Conservation (phyloP, 1,284 basidiomycete genomes). For the Peniophora sp. region DNA sequence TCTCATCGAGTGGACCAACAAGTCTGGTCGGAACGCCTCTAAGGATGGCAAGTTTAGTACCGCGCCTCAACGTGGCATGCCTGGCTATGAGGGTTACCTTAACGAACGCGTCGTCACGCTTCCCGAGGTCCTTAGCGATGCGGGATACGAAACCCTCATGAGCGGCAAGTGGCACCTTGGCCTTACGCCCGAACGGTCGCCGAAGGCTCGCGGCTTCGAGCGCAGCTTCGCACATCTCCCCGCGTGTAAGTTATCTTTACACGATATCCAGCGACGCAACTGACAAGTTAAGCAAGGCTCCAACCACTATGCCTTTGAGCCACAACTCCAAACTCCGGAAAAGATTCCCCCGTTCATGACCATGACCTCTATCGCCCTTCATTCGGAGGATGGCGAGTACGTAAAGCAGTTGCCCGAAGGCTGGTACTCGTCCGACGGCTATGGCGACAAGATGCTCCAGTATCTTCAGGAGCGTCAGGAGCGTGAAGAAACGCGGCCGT, state of each 20-base stretch:
- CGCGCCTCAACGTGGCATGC: not conserved
- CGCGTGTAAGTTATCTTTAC: conserved; percentile 5
- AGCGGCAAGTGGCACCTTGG: conserved; percentile 19
- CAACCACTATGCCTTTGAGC: conserved; percentile 18
- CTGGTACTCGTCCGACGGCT: conserved; percentile 14
- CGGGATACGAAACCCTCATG: conserved; percentile 15
- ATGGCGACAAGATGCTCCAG: conserved; percentile 13
- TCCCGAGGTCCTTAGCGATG: conserved; percentile 13
- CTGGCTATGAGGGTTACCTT: conserved; percentile 10
- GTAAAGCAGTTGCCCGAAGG: conserved; percentile 9
- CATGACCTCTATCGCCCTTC: conserved; percentile 5
- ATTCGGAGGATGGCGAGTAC: conserved; percentile 11
- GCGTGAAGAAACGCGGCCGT: conserved; percentile 13
- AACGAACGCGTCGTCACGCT: conserved; percentile 13
- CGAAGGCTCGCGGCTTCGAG: conserved; percentile 15
- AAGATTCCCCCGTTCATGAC: conserved; percentile 7
- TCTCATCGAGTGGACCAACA: conserved; percentile 4
- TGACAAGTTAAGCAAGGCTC: not conserved
- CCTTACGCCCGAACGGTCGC: conserved; percentile 8
- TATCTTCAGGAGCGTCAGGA: conserved; percentile 11
- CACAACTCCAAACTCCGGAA: conserved; percentile 9
- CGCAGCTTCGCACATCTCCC: conserved; percentile 15
- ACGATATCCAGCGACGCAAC: too few relatives aligned
- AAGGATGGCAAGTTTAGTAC: not conserved
- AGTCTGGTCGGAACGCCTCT: conserved; percentile 12